Percentiles rank a stretch among this genome's conserved stretches.
Conservation (phyloP, 129 eudicot genomes). For the Logfia minima region DNA sequence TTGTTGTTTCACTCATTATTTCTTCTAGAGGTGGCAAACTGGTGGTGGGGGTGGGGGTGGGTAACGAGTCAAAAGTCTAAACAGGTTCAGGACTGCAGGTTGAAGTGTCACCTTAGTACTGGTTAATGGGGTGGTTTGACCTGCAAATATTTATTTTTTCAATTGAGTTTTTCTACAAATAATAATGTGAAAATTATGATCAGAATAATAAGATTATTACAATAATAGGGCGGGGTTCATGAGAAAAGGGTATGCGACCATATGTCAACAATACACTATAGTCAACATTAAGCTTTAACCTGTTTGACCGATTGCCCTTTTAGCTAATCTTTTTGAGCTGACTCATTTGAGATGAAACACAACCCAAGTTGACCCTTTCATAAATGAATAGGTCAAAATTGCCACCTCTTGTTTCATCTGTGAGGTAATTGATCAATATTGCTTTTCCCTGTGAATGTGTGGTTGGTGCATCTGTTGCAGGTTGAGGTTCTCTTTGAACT, state of each 20-base stretch:
- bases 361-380: not conserved
- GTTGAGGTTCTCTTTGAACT: constrained; percentile 94
- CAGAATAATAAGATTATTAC: not conserved
- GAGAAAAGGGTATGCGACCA: not conserved
- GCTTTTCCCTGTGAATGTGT: constrained; percentile 22
- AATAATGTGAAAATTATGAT: not conserved
- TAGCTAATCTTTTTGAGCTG: not conserved
- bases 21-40: constrained; percentile 2
- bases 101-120: not conserved
- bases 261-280: not conserved
- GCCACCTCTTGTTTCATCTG: constrained; percentile 2
- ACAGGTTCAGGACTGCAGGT: not conserved
- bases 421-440: constrained; percentile 14
- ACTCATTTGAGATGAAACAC: not conserved
- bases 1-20: constrained; percentile 2
- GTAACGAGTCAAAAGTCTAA: not conserved
- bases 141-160: not conserved
- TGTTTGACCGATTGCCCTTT: not conserved
- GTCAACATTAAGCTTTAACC: not conserved
- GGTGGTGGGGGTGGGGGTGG: constrained; percentile 10
- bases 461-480: constrained; percentile 46
- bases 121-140: not conserved
- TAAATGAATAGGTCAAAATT: not conserved
- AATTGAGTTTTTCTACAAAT: not conserved
- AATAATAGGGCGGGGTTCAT: not conserved